These are phyloP conservation scores for Sphagnum contortum DNA, from an alignment of 225 moss, liverwort and hornwort species.

Conservation along the genomic window DNA sequence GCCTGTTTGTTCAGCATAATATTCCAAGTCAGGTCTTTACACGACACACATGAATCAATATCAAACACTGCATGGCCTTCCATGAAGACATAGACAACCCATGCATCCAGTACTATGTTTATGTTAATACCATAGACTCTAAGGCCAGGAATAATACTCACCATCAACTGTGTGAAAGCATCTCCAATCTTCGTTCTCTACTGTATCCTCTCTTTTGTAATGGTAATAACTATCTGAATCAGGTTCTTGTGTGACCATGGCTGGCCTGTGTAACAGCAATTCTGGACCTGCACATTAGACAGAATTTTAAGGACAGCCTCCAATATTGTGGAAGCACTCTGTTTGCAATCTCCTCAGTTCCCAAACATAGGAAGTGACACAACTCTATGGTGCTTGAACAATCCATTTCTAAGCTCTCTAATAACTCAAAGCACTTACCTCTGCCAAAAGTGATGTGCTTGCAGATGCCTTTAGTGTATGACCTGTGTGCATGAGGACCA, in stretches of 20 bases:
- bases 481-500: constrained; percentile 41
- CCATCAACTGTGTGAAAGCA: constrained; percentile 59
- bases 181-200: constrained; percentile 64
- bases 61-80: no score
- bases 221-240: constrained; percentile 40
- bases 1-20: constrained; percentile 16
- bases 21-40: no score
- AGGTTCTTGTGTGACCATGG: constrained; percentile 31
- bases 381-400: no score
- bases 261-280: constrained; percentile 43
- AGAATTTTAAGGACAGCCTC: no score
- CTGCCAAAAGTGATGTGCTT: constrained; percentile 66
- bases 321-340: no score
- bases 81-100: no score
- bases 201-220: constrained; percentile 53
- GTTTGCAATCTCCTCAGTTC: no score
- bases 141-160: constrained; percentile 6
- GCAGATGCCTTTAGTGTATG: constrained; percentile 39
- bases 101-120: no score
- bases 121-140: no score
- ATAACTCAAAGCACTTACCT: constrained; percentile 19
- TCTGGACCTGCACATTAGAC: constrained; percentile 44
- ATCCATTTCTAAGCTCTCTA: no score
- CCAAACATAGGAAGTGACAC: no score
- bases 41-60: no score